Base-by-base conservation (phyloP, 2,329 filamentous ascomycete species). In the Phoma sp. region DNA sequence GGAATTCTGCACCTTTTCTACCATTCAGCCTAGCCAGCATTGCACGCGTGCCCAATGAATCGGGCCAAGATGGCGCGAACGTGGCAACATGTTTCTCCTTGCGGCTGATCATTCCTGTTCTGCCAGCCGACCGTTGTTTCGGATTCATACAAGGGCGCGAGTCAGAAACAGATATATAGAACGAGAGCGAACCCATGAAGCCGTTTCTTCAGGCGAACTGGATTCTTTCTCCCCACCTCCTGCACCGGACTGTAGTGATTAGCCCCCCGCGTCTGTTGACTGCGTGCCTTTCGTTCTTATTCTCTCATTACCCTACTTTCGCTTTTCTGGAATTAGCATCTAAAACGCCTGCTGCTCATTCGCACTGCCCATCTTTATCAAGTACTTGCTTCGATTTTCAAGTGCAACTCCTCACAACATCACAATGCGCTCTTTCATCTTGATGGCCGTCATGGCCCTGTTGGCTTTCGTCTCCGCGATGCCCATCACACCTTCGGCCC, bases 401-500 rank as follows among this genome's bases (percentile, higher is more conserved):
- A 43, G 39, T 10, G 15, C 15, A 33, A 22, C 9, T 39, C 10
- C 46, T 6, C 39, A 37, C 44, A 27, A 46, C 36, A 44, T 29
- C 47, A 51, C 37, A 13, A 74, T 74, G 72, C 68, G 66, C 31
- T 64, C 58, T 31, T 63, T 67, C 53, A 58, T 67, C 29, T 45
- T 67, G 40, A 47, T 70, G 40, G 65, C 62, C 55, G 25, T 71
- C 9, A 51, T 70, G 63, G 68, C 68, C 41, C 46, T 71, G 9
- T 24, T 67, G 38, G 51, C 61, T 33, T 59, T 63, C 17, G 67
- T 67, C n/a, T 55, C 62, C 41, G 71, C 69, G 6, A 60, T 71
- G 21, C 73, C 72, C 3, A 74, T 75, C 57, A 73, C 72, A 13
- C 73, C 73, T 10, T 65, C 73, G 5, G 72, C 72, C 21, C 70